Conservation (phyloP, 768 basidiomycete species). For the Hygrophoropsis aurantiaca region DNA sequence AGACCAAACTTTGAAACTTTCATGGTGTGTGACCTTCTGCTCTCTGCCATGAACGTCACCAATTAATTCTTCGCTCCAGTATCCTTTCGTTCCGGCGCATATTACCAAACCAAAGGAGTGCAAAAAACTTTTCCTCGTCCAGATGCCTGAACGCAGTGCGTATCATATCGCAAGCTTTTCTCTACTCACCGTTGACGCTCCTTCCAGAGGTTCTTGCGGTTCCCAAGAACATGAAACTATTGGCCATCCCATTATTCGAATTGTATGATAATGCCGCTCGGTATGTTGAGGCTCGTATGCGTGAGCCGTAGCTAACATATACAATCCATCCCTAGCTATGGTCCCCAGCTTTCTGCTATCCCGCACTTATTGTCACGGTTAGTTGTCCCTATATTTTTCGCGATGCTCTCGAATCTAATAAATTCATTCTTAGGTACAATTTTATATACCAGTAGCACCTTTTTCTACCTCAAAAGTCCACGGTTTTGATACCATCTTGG, state of each 20-base stretch:
- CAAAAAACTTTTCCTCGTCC: constrained; percentile 93
- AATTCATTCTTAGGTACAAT: constrained; percentile 50
- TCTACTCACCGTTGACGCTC: background rate
- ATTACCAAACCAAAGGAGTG: constrained; percentile 98
- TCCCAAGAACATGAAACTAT: constrained; percentile 98
- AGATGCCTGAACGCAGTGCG: constrained; percentile 93
- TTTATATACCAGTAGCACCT: constrained; percentile 67
- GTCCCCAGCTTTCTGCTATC: constrained; percentile 91
- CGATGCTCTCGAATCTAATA: background rate
- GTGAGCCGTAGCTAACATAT: constrained; percentile 4
- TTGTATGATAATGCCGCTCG: constrained; percentile 96
- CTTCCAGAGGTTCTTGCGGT: constrained; percentile 88
- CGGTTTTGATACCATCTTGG: too few species aligned
- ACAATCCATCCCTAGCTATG: constrained; percentile 51
- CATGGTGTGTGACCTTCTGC: constrained; percentile 61
- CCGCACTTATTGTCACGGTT: constrained; percentile 88
- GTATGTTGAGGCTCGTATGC: constrained; percentile 32
- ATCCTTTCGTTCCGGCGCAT: constrained; percentile 92
- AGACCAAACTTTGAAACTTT: constrained; percentile 98
- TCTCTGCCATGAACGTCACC: background rate
- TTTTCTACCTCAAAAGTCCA: background rate
- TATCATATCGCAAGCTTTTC: constrained; percentile 12
- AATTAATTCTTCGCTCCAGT: too few species aligned
- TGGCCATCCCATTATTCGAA: constrained; percentile 95
- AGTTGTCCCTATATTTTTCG: constrained; percentile 14